Percentiles rank a stretch among this genome's conserved stretches.
phyloP scores from a whole-genome alignment of 805 yeast genomes.

The Blastobotrys parvus region DNA sequence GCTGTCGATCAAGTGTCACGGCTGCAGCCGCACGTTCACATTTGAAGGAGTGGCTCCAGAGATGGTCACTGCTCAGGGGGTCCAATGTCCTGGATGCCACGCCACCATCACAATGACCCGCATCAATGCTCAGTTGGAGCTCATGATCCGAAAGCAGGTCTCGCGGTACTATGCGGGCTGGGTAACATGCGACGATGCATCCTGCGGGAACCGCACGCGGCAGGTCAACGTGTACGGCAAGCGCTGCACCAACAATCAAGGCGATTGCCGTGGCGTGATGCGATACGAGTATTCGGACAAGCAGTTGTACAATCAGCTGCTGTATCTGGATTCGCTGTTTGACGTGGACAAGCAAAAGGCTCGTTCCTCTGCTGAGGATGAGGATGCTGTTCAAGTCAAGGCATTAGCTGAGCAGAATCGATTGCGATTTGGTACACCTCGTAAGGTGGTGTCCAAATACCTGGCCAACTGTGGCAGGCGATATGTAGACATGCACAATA shows the following conservation, averaged over 20 bases:
- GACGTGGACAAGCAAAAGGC: slow-evolving; percentile 71
- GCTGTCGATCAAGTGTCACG: slow-evolving; percentile 46
- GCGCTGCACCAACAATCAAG: slow-evolving; percentile 63
- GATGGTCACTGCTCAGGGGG: slow-evolving; percentile 45
- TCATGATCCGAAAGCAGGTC: slow-evolving; percentile 59
- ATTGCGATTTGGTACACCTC: slow-evolving; percentile 44
- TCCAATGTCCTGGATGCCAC: slow-evolving; percentile 59
- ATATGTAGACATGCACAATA: slow-evolving; percentile 73
- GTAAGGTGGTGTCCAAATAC: slow-evolving; percentile 60
- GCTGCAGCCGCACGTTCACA: slow-evolving; percentile 51
- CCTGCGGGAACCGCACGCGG: slow-evolving; percentile 73
- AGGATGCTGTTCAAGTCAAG: slow-evolving; percentile 44
- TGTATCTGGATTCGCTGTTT: slow-evolving; percentile 70
- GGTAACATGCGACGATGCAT: slow-evolving; percentile 74
- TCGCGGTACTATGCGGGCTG: slow-evolving; percentile 79
- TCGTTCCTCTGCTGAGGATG: slow-evolving; percentile 25
- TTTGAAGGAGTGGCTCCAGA: slow-evolving; percentile 73
- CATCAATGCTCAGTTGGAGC: slow-evolving; percentile 66
- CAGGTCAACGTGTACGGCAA: slow-evolving; percentile 86
- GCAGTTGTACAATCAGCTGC: slow-evolving; percentile 75
- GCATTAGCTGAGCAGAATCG: slow-evolving; percentile 79
- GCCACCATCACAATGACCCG: slow-evolving; percentile 42
- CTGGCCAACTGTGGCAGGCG: slow-evolving; percentile 78
- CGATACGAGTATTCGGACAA: slow-evolving; percentile 67
- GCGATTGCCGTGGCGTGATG: slow-evolving; percentile 71